These are phyloP conservation scores for Oldenlandia corymbosa DNA, from an alignment of 257 asterid genomes.

Conservation along the genomic window DNA sequence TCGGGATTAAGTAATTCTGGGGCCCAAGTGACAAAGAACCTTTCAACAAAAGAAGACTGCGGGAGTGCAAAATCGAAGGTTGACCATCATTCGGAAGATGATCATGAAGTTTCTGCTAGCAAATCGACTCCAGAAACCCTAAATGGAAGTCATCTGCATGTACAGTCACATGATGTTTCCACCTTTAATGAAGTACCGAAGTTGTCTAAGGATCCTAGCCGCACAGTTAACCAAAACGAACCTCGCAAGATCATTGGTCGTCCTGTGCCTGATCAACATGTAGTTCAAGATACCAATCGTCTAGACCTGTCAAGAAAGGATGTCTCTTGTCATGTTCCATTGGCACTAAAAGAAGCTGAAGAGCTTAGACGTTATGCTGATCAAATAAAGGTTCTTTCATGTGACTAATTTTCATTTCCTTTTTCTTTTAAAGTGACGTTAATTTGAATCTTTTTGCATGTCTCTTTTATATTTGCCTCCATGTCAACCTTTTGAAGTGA, in stretches of 20 bases:
- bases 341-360: conserved; percentile 72
- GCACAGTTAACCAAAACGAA: conserved; percentile 30
- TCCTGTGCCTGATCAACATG: conserved; percentile 32
- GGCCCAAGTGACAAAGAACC: conserved; percentile 22
- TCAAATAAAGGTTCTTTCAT: conserved; percentile 57
- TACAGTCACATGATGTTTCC: conserved; percentile 35
- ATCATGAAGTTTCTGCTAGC: conserved; percentile 31
- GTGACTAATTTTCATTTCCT: conserved; percentile 16
- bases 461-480: not conserved
- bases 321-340: conserved; percentile 32
- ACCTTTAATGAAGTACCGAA: conserved; percentile 33
- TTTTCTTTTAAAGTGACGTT: not conserved
- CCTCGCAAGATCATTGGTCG: conserved; percentile 18
- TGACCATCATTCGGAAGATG: conserved; percentile 38
- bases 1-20: conserved; percentile 22
- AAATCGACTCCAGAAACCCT: conserved; percentile 37
- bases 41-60: conserved; percentile 25
- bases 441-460: not conserved
- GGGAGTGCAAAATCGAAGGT: conserved; percentile 34
- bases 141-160: conserved; percentile 33
- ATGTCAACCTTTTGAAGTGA: not conserved
- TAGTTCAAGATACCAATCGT: conserved; percentile 23
- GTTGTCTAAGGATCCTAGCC: conserved; percentile 31
- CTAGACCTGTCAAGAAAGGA: conserved; percentile 37
- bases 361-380: conserved; percentile 60